These are phyloP conservation scores for Dunaliella primolecta DNA, from an alignment of 139 green algal genomes.

Conservation along the genomic window DNA sequence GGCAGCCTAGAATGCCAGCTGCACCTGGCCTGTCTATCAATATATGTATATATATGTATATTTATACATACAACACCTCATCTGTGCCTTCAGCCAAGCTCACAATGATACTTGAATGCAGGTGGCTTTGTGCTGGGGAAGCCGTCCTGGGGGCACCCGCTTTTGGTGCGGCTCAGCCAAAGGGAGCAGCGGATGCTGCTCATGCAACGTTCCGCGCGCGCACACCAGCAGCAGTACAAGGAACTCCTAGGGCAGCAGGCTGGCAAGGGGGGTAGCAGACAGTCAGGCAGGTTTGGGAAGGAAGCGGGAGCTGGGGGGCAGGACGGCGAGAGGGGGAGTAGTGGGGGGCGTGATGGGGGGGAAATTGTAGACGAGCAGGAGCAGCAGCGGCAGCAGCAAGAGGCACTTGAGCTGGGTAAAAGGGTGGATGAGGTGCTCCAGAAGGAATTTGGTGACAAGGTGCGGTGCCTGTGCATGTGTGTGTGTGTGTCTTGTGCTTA, in stretches of 20 bases:
- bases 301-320: background rate
- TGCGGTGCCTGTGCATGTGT: background rate
- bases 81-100: too few relatives aligned
- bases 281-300: too few relatives aligned
- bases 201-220: background rate
- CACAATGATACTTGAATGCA: too few relatives aligned
- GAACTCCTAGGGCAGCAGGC: background rate
- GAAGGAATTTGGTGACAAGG: background rate
- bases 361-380: background rate
- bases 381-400: background rate
- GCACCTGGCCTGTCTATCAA: too few relatives aligned
- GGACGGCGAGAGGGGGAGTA: background rate
- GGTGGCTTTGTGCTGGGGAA: conserved; percentile 38
- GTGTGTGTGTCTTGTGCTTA: background rate
- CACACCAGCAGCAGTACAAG: background rate
- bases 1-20: too few relatives aligned
- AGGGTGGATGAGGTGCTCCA: background rate
- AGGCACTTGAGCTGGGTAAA: background rate
- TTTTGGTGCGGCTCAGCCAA: background rate
- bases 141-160: conserved; percentile 23
- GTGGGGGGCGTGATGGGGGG: background rate
- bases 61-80: too few relatives aligned
- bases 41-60: too few relatives aligned
- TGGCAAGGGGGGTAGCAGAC: too few relatives aligned
- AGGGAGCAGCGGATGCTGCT: background rate